Evolutionary conservation across 225 moss, liverwort and hornwort species (phyloP), one percentile per base, ranked within the genome.

Genomic region (Pseudisothecium myosuroides): DNA sequence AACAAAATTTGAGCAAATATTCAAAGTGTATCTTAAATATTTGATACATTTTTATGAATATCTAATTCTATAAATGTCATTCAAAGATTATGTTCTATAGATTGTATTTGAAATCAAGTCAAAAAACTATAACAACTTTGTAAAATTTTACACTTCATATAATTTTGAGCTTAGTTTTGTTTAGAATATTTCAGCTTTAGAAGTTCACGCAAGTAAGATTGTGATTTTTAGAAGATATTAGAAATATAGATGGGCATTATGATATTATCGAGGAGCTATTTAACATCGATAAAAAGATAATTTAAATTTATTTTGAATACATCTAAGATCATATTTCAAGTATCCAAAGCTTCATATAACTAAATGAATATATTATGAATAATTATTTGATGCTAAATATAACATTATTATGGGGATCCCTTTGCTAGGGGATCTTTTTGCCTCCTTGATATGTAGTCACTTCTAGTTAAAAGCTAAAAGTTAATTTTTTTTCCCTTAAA

Each of bases 321-420:
- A 41, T 11, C 2, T 41, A 29, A 41, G 4, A 80, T 28, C 2
- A 19, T 19, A 14, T 60, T 1, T 41, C 20, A 20, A 60, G 31
- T 29, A 41, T 80, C 3, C 2, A 19, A 0, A 21, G 3, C 9
- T 60, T 31, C 3, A 13, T 9, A 6, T 18, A 56, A 58, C 18
- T 9, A n/a, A n/a, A n/a, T 26, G 2, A 81, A 60, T 29, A 43
- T 18, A 1, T 39, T 8, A 12, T 54, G 17, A 54, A 17, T 17
- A 54, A 54, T 17, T 17, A 17, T 27, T 80, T 17, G 5, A 58
- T 39, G 12, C 7, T 12, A 26, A 56, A 4, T 20, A 18, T 20
- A 41, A 28, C 9, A 81, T 20, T 60, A 0, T n/a, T n/a, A 55
- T 17, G 1, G 1, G 0, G 24, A 6, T 24, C 4, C 6, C 2